Evolutionary conservation across 208 protist genomes (phyloP), one percentile per base, ranked within the genome.

Genomic region (Acanthamoeba quina): DNA sequence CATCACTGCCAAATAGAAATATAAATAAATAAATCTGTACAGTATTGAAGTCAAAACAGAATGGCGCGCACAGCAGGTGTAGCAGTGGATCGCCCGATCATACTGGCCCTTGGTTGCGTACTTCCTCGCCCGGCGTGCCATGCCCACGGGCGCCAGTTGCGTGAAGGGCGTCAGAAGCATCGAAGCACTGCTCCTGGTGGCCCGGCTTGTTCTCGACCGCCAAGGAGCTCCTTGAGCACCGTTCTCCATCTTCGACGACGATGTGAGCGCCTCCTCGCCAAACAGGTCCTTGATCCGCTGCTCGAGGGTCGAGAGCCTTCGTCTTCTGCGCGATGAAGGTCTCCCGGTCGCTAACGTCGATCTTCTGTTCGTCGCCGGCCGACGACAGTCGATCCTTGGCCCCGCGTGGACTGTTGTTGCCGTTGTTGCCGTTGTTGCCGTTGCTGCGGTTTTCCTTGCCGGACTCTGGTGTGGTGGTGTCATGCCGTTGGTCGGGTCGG

Each of bases 261-360:
- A 44, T 4, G 3, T 44, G 31, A 80, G 41, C 13, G 54, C 72
- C 41, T 80, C 72, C 37, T 80, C 41, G 41, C 41, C 72, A 37
- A 80, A 52, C 72, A 80, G 54, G 41, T 80, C 72, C 37, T 80
- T 80, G 31, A 80, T 44, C 24, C 72, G 72, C 44, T 80, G 72
- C 24, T 80, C 72, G 24, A 80, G 31, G 17, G 41, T 41, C 37
- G n/a, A n/a, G n/a, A n/a, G 54, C 72, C 44, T 52, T 44, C 37
- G 72, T 80, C 72, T 80, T 80, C 24, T 49, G 41, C 72, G 31
- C 41, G 37, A 80, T 80, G 44, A 54, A 80, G 34, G 72, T 41
- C 31, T 80, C 72, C 6, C 54, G 72, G 24, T 80, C 72, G 41
- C 31, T 29, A 19, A 80, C 24, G 44, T 80, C 72, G 41, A 80